Evolutionary conservation across 2,329 filamentous ascomycete genomes (phyloP).

Genomic region (Septoria linicola): DNA sequence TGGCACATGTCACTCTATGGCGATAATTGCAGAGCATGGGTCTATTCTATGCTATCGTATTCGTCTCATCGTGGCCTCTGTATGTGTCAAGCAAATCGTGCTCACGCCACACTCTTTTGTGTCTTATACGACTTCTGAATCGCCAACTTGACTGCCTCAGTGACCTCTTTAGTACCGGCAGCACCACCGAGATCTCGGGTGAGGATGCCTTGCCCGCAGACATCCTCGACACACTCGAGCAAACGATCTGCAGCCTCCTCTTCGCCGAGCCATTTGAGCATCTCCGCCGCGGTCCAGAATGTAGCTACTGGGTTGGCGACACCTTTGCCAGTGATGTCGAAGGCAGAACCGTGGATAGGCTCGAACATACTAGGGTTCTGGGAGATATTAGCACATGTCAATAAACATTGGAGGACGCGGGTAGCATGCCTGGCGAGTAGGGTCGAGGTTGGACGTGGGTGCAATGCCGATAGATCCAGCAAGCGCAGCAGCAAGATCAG

Average conservation of each 20-base stretch:
- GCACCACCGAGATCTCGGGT: slow-evolving; percentile 56
- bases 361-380: slow-evolving; percentile 61
- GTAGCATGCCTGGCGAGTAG: slow-evolving; percentile 47
- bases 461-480: slow-evolving; percentile 71
- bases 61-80: too few species aligned
- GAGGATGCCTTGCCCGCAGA: slow-evolving; percentile 53
- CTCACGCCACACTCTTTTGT: slow-evolving; percentile 8
- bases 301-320: slow-evolving; percentile 62
- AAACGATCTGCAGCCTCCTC: slow-evolving; percentile 51
- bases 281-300: slow-evolving; percentile 60
- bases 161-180: slow-evolving; percentile 44
- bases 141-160: slow-evolving; percentile 44
- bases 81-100: neutral
- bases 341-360: slow-evolving; percentile 57
- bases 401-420: neutral
- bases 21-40: too few species aligned
- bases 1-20: too few species aligned
- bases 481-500: slow-evolving; percentile 68
- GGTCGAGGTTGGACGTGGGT: slow-evolving; percentile 67
- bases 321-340: slow-evolving; percentile 59
- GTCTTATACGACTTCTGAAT: slow-evolving; percentile 31
- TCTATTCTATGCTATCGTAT: too few species aligned
- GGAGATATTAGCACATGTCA: neutral
- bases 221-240: slow-evolving; percentile 54
- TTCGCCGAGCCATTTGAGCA: slow-evolving; percentile 59